These are phyloP conservation scores for Echinochloa phyllopogon DNA, from an alignment of 176 grass and related monocot species.

Conservation along the genomic window DNA sequence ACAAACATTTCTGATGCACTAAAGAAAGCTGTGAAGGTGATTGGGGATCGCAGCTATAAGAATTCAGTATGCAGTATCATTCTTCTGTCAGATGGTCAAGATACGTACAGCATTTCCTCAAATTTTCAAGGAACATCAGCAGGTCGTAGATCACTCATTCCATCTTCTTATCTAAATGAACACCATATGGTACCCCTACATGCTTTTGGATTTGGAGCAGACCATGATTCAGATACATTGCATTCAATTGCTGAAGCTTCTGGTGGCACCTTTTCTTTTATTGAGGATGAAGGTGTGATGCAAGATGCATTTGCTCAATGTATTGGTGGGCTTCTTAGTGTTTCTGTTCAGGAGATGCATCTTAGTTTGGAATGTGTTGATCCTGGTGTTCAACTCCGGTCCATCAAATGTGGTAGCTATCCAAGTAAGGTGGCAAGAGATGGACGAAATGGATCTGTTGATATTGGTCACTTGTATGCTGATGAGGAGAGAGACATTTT, in stretches of 20 bases:
- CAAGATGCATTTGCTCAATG: conserved; percentile 99
- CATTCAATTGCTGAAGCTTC: conserved; percentile 88
- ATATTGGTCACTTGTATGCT: conserved; percentile 80
- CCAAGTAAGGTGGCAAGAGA: conserved; percentile 63
- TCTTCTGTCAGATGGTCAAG: conserved; percentile 93
- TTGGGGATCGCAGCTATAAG: conserved; percentile 72
- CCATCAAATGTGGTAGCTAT: conserved; percentile 88
- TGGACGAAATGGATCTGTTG: conserved; percentile 64
- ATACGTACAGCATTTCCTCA: conserved; percentile 72
- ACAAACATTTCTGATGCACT: conserved; percentile 92
- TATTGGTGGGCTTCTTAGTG: conserved; percentile 92
- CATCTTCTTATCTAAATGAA: conserved; percentile 49
- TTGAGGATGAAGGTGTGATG: conserved; percentile 87
- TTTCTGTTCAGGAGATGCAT: conserved; percentile 71
- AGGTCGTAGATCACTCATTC: conserved; percentile 67
- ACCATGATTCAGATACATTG: conserved; percentile 78
- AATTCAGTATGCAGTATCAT: conserved; percentile 91
- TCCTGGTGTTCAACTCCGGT: conserved; percentile 62
- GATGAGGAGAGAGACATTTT: conserved; percentile 95
- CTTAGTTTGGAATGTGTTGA: conserved; percentile 68
- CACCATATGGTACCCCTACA: conserved; percentile 67
- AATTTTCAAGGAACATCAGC: conserved; percentile 47
- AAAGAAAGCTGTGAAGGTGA: conserved; percentile 83
- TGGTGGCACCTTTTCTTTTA: conserved; percentile 96
- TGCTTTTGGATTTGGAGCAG: conserved; percentile 87